Percentiles rank a stretch among this genome's conserved stretches.
These are phyloP conservation scores for Dendrostoma leiphaemia DNA, from an alignment of 2,329 filamentous ascomycete genomes.

Conservation along the genomic window DNA sequence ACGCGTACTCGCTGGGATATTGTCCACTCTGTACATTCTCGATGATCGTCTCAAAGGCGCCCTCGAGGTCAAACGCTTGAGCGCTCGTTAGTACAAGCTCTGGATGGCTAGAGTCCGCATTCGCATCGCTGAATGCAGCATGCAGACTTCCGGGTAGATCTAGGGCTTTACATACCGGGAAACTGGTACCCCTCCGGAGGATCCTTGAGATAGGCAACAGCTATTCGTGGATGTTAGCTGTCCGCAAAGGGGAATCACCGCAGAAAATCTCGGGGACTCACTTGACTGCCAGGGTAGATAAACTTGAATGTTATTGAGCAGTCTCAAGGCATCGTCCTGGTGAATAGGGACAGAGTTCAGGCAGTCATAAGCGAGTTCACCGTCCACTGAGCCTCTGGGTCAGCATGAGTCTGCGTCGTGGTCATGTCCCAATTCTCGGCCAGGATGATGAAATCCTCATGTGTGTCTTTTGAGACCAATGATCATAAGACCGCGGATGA, in stretches of 20 bases:
- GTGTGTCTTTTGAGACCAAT: too few species aligned
- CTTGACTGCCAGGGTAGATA: constrained; percentile 8
- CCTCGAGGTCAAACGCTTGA: constrained; percentile 5
- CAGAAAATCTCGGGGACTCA: too few species aligned
- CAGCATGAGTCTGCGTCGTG: too few species aligned
- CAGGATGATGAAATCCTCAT: too few species aligned
- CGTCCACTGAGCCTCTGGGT: too few species aligned
- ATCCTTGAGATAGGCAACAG: constrained; percentile 1
- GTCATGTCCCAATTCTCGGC: too few species aligned
- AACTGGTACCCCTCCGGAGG: constrained; percentile 4
- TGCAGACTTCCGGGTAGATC: not conserved
- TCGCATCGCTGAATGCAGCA: not conserved
- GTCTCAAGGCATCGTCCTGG: constrained; percentile 5
- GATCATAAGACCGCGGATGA: too few species aligned
- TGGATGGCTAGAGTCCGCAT: not conserved
- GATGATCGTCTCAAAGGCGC: constrained; percentile 8
- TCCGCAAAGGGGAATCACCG: too few species aligned
- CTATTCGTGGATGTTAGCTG: not conserved
- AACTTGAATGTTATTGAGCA: constrained; percentile 4
- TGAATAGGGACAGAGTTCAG: constrained; percentile 11
- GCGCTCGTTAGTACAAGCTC: too few species aligned
- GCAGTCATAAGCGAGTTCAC: constrained; percentile 12
- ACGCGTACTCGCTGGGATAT: constrained; percentile 9
- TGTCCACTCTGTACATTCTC: constrained; percentile 1
- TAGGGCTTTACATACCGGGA: not conserved